Percentiles rank a stretch among this genome's conserved stretches.
phyloP scores from a whole-genome alignment of 2,329 filamentous ascomycete genomes.

The Trichophyton rubrum region DNA sequence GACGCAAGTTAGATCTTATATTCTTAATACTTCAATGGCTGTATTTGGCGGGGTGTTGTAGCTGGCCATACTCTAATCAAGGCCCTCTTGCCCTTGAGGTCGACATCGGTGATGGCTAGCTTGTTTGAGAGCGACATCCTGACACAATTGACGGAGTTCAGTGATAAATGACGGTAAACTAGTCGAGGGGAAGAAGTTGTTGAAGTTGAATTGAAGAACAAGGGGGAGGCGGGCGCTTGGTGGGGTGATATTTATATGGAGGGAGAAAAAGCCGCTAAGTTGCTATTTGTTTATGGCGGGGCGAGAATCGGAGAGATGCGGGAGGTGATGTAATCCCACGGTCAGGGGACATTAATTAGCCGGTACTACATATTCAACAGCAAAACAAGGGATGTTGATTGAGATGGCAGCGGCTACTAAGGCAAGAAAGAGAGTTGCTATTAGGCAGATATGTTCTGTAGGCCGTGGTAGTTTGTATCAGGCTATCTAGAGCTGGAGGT shows the following conservation, averaged over 20 bases:
- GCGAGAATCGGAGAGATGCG: slow-evolving; percentile 4
- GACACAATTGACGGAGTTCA: not conserved
- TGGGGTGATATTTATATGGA: not conserved
- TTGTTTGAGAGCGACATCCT: slow-evolving; percentile 98
- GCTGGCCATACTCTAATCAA: slow-evolving; percentile 69
- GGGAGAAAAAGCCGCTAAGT: not conserved
- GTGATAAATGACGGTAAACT: not conserved
- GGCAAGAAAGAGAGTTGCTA: too few species aligned
- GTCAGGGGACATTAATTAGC: not conserved
- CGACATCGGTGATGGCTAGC: slow-evolving; percentile 89
- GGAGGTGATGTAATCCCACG: slow-evolving; percentile 2
- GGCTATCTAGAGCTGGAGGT: not conserved
- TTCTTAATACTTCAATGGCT: not conserved
- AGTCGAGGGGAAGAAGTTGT: not conserved
- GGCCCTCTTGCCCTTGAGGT: slow-evolving; percentile 96
- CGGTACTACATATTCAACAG: not conserved
- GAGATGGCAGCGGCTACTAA: not conserved
- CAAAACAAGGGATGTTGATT: not conserved
- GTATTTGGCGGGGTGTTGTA: not conserved
- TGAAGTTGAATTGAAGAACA: not conserved
- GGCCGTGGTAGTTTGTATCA: not conserved
- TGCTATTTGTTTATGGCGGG: not conserved
- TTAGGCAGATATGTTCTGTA: too few species aligned
- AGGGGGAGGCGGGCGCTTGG: not conserved
- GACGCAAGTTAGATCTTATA: slow-evolving; percentile 16